phyloP scores from a whole-genome alignment of 371 early-diverging fungal genomes.

The Basidiobolus meristosporus region DNA sequence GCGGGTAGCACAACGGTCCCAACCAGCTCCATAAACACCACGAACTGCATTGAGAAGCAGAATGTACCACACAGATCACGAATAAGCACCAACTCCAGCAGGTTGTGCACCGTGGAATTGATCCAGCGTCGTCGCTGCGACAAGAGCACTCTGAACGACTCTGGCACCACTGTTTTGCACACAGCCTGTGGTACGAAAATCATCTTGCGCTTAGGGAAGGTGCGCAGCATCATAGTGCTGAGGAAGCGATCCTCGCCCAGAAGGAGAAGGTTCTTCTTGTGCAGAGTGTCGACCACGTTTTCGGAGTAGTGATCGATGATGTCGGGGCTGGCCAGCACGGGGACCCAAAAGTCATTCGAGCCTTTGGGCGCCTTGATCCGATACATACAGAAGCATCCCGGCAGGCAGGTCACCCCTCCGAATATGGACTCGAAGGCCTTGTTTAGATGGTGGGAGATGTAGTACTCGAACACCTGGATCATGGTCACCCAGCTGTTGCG shows the following conservation, averaged over 20 bases:
- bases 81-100: slow-evolving; percentile 87
- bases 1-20: slow-evolving; percentile 96
- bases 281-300: slow-evolving; percentile 92
- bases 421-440: slow-evolving; percentile 93
- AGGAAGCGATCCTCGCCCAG: slow-evolving; percentile 98
- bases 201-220: slow-evolving; percentile 93
- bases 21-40: slow-evolving; percentile 92
- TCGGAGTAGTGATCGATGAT: slow-evolving; percentile 92
- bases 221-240: slow-evolving; percentile 90
- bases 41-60: slow-evolving; percentile 98
- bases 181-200: slow-evolving; percentile 93
- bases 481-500: slow-evolving; percentile 14
- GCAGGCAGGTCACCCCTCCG: slow-evolving; percentile 91
- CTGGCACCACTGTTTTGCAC: slow-evolving; percentile 95
- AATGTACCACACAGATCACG: slow-evolving; percentile 95
- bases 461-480: slow-evolving; percentile 70
- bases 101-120: slow-evolving; percentile 97
- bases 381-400: slow-evolving; percentile 97
- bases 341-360: slow-evolving; percentile 63
- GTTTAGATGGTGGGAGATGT: slow-evolving; percentile 80
- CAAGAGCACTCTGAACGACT: slow-evolving; percentile 78
- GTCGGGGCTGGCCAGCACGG: slow-evolving; percentile 80
- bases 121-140: slow-evolving; percentile 99
- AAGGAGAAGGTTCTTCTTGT: slow-evolving; percentile 93
- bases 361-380: slow-evolving; percentile 71